These are phyloP conservation scores for Zea luxurians DNA, from an alignment of 176 grass and related monocot genomes.

Conservation along the genomic window DNA sequence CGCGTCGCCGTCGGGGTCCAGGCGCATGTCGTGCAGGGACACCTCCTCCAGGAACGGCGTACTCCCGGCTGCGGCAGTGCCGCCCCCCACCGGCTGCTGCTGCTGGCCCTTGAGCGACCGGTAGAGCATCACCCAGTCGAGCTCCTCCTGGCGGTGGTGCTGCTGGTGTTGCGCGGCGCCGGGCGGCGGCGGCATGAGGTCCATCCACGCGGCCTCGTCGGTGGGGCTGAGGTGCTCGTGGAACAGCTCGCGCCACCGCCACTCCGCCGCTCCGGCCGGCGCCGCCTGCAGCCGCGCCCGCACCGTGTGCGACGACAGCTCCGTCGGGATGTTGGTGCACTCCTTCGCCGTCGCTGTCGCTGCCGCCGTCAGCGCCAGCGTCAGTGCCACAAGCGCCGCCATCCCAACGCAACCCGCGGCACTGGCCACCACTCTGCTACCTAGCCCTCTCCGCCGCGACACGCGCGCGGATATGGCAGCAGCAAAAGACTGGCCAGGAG, in stretches of 20 bases:
- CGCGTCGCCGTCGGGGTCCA: conserved; percentile 45
- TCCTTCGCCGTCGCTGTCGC: conserved; percentile 36
- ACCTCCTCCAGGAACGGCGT: conserved; percentile 48
- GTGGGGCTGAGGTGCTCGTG: conserved; percentile 63
- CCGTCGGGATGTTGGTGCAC: conserved; percentile 68
- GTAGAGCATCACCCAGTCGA: conserved; percentile 82
- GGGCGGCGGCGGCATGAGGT: conserved; percentile 48
- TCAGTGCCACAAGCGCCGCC: background rate
- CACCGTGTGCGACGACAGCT: conserved; percentile 62
- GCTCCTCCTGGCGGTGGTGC: conserved; percentile 1
- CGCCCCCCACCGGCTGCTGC: background rate
- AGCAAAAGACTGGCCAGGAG: background rate
- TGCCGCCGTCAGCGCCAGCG: background rate
- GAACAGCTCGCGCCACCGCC: conserved; percentile 42
- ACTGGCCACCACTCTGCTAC: background rate
- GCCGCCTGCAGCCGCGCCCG: conserved; percentile 44
- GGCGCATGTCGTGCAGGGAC: conserved; percentile 63
- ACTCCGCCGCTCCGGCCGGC: background rate
- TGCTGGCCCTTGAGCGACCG: conserved; percentile 39
- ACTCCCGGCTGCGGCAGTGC: background rate
- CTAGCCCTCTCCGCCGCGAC: background rate
- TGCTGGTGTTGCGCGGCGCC: background rate
- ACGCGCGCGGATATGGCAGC: background rate
- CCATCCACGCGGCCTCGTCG: conserved; percentile 76
- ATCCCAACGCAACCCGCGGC: conserved; percentile 5